These are phyloP conservation scores for Opeltia flavorubescens DNA, from an alignment of 495 filamentous ascomycete species.

Conservation along the genomic window DNA sequence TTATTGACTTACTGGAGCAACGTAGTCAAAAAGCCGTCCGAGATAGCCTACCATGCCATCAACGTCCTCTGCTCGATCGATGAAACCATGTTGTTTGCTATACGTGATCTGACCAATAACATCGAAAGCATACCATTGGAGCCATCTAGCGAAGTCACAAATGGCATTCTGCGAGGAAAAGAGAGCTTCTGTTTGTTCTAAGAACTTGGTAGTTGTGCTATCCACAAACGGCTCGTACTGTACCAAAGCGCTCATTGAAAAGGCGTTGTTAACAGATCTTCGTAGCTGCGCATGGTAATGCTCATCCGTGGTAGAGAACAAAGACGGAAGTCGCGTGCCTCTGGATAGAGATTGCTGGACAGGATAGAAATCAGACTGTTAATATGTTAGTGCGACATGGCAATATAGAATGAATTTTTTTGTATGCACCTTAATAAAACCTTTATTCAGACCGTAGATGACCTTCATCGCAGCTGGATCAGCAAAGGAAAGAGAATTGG, in stretches of 20 bases:
- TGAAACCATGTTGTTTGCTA: conserved; percentile 47
- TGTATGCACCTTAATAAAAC: conserved; percentile 52
- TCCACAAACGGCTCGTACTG: conserved; percentile 65
- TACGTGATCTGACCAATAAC: conserved; percentile 54
- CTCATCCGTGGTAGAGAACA: conserved; percentile 69
- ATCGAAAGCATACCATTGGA: conserved; percentile 71
- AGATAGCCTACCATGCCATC: conserved; percentile 34
- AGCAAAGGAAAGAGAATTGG: conserved; percentile 51
- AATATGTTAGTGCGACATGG: background rate
- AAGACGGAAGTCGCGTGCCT: conserved; percentile 48
- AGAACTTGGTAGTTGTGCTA: conserved; percentile 47
- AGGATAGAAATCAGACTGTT: conserved; percentile 55
- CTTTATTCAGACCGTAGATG: conserved; percentile 74
- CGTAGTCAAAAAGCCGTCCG: conserved; percentile 30
- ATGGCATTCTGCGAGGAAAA: conserved; percentile 30
- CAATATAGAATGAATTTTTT: background rate
- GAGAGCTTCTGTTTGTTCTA: conserved; percentile 45
- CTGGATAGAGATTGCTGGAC: conserved; percentile 52
- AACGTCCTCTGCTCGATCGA: conserved; percentile 42
- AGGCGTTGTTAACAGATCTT: conserved; percentile 55
- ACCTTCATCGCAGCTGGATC: conserved; percentile 52
- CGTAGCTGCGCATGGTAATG: conserved; percentile 58
- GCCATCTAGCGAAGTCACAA: conserved; percentile 58
- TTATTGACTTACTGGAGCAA: conserved; percentile 21
- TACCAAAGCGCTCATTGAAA: conserved; percentile 57